These are phyloP conservation scores for Candida sojae DNA, from an alignment of 1,139 yeast species.

Conservation along the genomic window DNA sequence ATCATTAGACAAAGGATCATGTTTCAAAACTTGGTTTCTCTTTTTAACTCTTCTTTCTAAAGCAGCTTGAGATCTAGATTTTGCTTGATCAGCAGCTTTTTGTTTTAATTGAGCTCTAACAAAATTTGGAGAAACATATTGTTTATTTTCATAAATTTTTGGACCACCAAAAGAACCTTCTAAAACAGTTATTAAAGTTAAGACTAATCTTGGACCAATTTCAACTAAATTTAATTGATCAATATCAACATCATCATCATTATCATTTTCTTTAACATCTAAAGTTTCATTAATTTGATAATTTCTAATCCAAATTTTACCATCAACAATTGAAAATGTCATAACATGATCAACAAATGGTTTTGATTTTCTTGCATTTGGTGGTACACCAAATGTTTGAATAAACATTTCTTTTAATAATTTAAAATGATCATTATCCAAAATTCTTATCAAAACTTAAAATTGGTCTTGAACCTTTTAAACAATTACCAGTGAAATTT, in stretches of 20 bases:
- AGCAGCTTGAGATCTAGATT: slow-evolving; percentile 77
- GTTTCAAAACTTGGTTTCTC: slow-evolving; percentile 73
- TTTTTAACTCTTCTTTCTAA: slow-evolving; percentile 70
- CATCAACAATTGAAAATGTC: slow-evolving; percentile 90
- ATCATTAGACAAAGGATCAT: slow-evolving; percentile 84
- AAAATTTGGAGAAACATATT: slow-evolving; percentile 93
- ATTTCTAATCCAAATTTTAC: slow-evolving; percentile 93
- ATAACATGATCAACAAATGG: slow-evolving; percentile 95
- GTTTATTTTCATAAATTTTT: slow-evolving; percentile 94
- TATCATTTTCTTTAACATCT: slow-evolving; percentile 43
- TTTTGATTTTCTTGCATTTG: slow-evolving; percentile 88
- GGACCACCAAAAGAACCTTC: slow-evolving; percentile 99
- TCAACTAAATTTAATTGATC: slow-evolving; percentile 79
- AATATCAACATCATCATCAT: slow-evolving; percentile 35
- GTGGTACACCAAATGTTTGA: slow-evolving; percentile 96
- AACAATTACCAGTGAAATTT: slow-evolving; percentile 93
- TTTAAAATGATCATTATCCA: slow-evolving; percentile 57
- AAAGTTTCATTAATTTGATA: slow-evolving; percentile 85
- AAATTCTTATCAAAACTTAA: slow-evolving; percentile 81
- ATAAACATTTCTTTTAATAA: slow-evolving; percentile 82
- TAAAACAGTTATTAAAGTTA: slow-evolving; percentile 86
- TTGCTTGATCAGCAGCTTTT: slow-evolving; percentile 79
- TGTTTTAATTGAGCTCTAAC: slow-evolving; percentile 88
- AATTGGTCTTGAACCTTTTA: slow-evolving; percentile 95
- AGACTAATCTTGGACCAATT: slow-evolving; percentile 95